A percentile compares a stretch with the other conserved stretches of the same genome.
phyloP scores from a whole-genome alignment of 192 early-diverging fungal species.

The Oehlia diaphana region DNA sequence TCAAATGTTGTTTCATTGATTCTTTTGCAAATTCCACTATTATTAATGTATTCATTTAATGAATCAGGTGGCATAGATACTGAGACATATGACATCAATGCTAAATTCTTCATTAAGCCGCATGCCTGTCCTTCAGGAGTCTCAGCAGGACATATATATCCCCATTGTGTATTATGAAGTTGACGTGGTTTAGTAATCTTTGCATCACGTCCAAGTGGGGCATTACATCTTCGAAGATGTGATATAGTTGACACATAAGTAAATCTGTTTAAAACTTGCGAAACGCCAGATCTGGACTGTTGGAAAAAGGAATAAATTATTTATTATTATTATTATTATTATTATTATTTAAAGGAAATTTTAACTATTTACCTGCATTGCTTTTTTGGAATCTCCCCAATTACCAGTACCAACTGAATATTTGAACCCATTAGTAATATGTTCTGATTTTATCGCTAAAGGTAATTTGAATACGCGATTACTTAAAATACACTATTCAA shows the following conservation, averaged over 20 bases:
- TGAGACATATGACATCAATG: constrained; percentile 94
- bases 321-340: neutral
- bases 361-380: constrained; percentile 57
- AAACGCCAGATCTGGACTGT: constrained; percentile 82
- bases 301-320: neutral
- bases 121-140: constrained; percentile 99
- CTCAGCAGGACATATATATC: constrained; percentile 95
- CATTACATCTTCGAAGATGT: constrained; percentile 97
- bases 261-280: constrained; percentile 97
- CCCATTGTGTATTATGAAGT: constrained; percentile 99
- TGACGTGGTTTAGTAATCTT: constrained; percentile 98
- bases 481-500: constrained; percentile 71
- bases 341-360: neutral
- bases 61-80: constrained; percentile 78
- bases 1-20: neutral
- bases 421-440: constrained; percentile 88
- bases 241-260: constrained; percentile 97
- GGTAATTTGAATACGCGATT: constrained; percentile 84
- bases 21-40: constrained; percentile 89
- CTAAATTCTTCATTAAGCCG: constrained; percentile 98
- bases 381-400: constrained; percentile 98
- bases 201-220: constrained; percentile 95
- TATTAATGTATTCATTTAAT: constrained; percentile 84
- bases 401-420: constrained; percentile 99
- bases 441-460: constrained; percentile 77